Base-by-base conservation (phyloP, 208 protist species). In the Acanthamoeba comandoni region DNA sequence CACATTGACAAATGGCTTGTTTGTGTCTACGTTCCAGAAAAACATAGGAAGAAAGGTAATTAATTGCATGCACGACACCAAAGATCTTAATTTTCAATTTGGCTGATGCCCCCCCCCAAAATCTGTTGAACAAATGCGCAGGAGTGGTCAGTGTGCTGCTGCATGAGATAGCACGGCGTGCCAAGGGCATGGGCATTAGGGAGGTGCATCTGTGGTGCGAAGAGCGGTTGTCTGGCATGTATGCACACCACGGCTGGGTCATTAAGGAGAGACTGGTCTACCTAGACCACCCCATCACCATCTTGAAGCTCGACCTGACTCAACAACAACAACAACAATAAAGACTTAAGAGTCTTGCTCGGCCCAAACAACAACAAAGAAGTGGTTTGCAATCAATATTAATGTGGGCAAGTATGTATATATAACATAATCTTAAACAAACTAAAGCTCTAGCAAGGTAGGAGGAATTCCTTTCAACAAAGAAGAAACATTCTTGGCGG, bases 131-230 rank as follows among this genome's bases (percentile, higher is more conserved):
- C 67, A 75, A 29, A 55, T 64, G 13, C 15, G 7, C 67, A 75
- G 67, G 67, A 9, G 15, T 75, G 22, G 67, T 48, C 7, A 48
- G 67, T n/a, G 26, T 17, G 31, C 26, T 75, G 67, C 9, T 75
- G 31, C 43, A 17, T 5, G 13, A 75, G 67, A 22, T 48, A 13
- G 15, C 52, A 48, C 39, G 39, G 39, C 43, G 52, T 35, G 67
- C 67, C 19, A 13, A 24, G 13, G 67, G 22, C 19, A 24, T 75
- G 31, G 67, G 67, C 67, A 17, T 31, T 0, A 11, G 15, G 7
- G 67, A 75, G 4, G 67, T 75, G 9, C 52, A 48, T 35, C 31
- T 75, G 15, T 75, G 67, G 67, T 55, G 39, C 67, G 52, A 75
- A 24, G 67, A 75, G 19, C 67, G 24, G 9, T 55, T 48, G 22